Evolutionary conservation across 345 rosid species (phyloP), one percentile per base, ranked within the genome.

Genomic region (Lepidium aucheri): DNA sequence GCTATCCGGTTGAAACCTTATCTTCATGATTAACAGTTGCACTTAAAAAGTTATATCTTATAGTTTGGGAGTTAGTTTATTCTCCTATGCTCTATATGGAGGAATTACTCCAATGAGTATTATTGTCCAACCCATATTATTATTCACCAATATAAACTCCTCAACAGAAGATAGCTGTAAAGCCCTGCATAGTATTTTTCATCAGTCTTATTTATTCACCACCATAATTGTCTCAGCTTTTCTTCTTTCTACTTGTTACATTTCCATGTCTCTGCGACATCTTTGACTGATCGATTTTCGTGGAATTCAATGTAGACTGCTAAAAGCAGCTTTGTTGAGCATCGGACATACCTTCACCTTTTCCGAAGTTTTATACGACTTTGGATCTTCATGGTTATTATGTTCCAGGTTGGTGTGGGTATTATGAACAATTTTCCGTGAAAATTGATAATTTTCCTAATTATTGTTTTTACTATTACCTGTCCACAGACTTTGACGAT

Each of bases 321-420:
- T 43, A 94, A 94, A 81, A 85, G 96, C 80, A 76, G 93, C 59
- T 94, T 94, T 59, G 97, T 94, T 43, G 99, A 94, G 86, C 99
- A 94, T 70, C 90, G 99, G 59, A 83, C 97, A 55, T 94, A 88
- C 80, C 91, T 94, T 72, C 99, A 94, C 80, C 77, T 94, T 61
- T 94, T 86, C 74, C 83, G 95, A 58, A 94, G 99, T 70, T 94
- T 94, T 56, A 95, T 86, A 65, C 83, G 97, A 44, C 92, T 94
- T 42, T 94, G 99, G 97, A 85, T 94, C 81, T 94, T 94, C 76
- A 78, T 94, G 87, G 83, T 61, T 47, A 69, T 94, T 74, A 94
- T 94, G 99, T 90, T 94, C 77, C 96, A 94, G 97, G 99, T 88
- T 30, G 45, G 64, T 55, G 47, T 69, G 54, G 1, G 52, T 51